Base-by-base conservation (phyloP, 352 stramenopile genomes). In the Pythium brassicae region DNA sequence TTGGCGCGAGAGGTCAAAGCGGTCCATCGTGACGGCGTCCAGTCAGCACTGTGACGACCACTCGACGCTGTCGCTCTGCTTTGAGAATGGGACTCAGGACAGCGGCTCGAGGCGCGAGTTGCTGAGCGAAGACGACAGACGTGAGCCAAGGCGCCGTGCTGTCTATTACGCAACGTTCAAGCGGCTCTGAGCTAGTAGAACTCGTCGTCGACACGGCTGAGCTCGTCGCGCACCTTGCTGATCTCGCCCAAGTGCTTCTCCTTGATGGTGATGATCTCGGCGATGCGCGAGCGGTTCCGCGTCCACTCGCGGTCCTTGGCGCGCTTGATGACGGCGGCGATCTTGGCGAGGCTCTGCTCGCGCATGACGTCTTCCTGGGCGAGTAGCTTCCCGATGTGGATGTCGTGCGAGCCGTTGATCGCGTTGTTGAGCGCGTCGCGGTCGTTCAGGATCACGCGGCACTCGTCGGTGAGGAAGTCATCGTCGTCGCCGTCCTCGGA, bases 371-470 rank as follows among this genome's bases (percentile, higher is more conserved):
- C 86, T 73, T 97, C 89, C 48, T 89, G 81, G 0, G 83, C 78
- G 23, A 96, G 68, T 22, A 96, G 55, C 55, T 94, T 96, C 45
- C 86, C 87, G 29, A 97, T 93, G 64, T 97, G 89, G 42, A 96
- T 94, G 52, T 97, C 89, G 59, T 97, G 89, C 23, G 87, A 96
- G 17, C 83, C 82, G 47, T 95, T 93, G 61, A 97, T 92, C 25
- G 85, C 85, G 50, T 89, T 91, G 63, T 89, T 92, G 48, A 94
- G 65, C 14, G 84, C 82, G 34, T 92, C 83, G 49, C 83, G 76
- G 51, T 93, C 81, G 58, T 91, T 91, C 47, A 93, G 53, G 48
- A 93, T 88, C 26, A 75, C 81, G 15, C 79, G 83, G 45, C 83
- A 93, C 46, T 93, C 80, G 44, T 93, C 83, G 4, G 71, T 85